Percentiles rank a stretch among this genome's conserved stretches.
phyloP scores from a whole-genome alignment of 768 basidiomycete genomes.

The Amanita molliuscula region DNA sequence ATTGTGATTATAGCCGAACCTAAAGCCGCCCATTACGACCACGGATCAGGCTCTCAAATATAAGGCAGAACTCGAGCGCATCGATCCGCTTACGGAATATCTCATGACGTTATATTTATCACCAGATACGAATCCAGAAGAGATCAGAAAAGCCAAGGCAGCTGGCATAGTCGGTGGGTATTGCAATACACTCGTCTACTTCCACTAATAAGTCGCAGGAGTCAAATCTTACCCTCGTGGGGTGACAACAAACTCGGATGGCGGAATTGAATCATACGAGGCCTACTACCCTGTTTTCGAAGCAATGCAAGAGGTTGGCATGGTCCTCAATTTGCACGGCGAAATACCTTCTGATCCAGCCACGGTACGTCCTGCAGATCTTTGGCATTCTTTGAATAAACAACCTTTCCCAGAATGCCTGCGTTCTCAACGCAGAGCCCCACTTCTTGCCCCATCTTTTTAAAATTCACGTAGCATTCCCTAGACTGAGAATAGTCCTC shows the following conservation, averaged over 20 bases:
- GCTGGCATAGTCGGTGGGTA: constrained; percentile 65
- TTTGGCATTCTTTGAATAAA: constrained; percentile 2
- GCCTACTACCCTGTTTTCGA: constrained; percentile 88
- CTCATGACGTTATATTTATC: constrained; percentile 97
- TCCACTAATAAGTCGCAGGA: constrained; percentile 23
- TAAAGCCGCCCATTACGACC: constrained; percentile 78
- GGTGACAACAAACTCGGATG: constrained; percentile 94
- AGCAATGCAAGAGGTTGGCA: constrained; percentile 86
- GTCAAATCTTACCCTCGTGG: constrained; percentile 97
- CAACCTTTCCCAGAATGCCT: constrained; percentile 53
- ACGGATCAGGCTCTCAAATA: constrained; percentile 78
- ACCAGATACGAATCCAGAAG: constrained; percentile 80
- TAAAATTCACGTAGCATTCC: constrained; percentile 76
- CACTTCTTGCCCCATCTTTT: constrained; percentile 82
- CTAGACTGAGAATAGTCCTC: constrained; percentile 85
- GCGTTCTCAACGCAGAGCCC: constrained; percentile 88
- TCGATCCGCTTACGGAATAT: constrained; percentile 75
- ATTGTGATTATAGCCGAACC: constrained; percentile 67
- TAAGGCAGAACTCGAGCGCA: constrained; percentile 57
- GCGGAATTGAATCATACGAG: constrained; percentile 94
- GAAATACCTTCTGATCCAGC: constrained; percentile 85
- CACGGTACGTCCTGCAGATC: constrained; percentile 22
- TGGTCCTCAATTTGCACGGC: constrained; percentile 96
- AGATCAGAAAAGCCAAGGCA: constrained; percentile 77
- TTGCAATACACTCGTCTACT: not conserved